These are phyloP conservation scores for Aspergillus sp. DNA, from an alignment of 2,329 filamentous ascomycete species.

Conservation along the genomic window DNA sequence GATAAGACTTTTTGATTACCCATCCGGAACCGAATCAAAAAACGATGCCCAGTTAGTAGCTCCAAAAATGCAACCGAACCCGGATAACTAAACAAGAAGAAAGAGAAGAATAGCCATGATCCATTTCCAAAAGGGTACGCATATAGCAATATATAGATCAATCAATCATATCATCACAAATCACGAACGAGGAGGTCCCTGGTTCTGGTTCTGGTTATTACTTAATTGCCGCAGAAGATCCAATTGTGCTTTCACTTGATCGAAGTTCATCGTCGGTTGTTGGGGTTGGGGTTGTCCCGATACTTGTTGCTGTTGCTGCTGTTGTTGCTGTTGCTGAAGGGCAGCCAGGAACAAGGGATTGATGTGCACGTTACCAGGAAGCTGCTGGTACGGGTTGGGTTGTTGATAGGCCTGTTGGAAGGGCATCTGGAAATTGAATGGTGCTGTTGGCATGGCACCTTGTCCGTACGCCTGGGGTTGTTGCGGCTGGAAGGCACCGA, in stretches of 20 bases:
- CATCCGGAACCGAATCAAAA: neutral
- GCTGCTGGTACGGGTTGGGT: constrained; percentile 47
- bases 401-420: constrained; percentile 42
- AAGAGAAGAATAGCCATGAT: neutral
- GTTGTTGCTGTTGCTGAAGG: constrained; percentile 48
- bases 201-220: constrained; percentile 31
- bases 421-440: constrained; percentile 44
- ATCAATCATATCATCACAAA: neutral
- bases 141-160: neutral
- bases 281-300: constrained; percentile 27
- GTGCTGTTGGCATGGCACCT: constrained; percentile 26
- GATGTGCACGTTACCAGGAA: constrained; percentile 52
- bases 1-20: constrained; percentile 2
- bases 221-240: constrained; percentile 43
- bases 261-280: constrained; percentile 39
- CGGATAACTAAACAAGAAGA: neutral
- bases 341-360: constrained; percentile 61
- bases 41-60: constrained; percentile 11
- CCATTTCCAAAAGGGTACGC: constrained; percentile 4
- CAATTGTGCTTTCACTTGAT: constrained; percentile 45
- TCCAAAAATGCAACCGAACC: constrained; percentile 26
- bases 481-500: constrained; percentile 30
- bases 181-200: constrained; percentile 34
- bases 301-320: constrained; percentile 29
- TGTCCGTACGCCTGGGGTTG: constrained; percentile 34